Conservation (phyloP, 352 stramenopile species). For the Pythium aphanidermatum region DNA sequence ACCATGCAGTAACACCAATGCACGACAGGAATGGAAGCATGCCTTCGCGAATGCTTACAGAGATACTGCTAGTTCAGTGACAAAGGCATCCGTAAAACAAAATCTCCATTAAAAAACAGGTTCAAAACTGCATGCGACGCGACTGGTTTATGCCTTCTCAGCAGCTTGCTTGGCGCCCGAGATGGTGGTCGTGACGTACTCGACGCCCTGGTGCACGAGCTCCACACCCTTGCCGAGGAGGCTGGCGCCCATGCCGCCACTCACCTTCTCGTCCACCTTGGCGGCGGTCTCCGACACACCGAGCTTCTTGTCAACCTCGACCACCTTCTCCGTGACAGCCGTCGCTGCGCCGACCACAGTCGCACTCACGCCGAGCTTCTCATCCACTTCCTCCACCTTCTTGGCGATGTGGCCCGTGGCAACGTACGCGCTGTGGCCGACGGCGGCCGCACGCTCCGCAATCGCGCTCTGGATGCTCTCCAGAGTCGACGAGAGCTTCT, state of each 20-base stretch:
- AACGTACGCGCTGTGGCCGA: slow-evolving; percentile 39
- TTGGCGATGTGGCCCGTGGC: slow-evolving; percentile 39
- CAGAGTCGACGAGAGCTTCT: slow-evolving; percentile 51
- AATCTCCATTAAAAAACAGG: too few relatives aligned
- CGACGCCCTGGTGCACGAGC: slow-evolving; percentile 38
- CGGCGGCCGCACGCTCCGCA: slow-evolving; percentile 19
- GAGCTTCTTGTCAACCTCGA: slow-evolving; percentile 46
- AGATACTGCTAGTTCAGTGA: too few relatives aligned
- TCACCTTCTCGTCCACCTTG: slow-evolving; percentile 70
- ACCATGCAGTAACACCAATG: too few relatives aligned
- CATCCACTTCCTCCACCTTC: slow-evolving; percentile 57
- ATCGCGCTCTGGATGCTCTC: slow-evolving; percentile 36
- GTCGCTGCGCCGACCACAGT: slow-evolving; percentile 45
- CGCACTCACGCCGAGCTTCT: slow-evolving; percentile 42
- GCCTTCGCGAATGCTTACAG: too few relatives aligned
- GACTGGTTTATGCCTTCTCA: slow-evolving; percentile 5
- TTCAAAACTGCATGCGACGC: too few relatives aligned
- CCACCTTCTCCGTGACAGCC: slow-evolving; percentile 45
- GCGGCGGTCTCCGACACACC: slow-evolving; percentile 59
- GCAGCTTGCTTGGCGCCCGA: slow-evolving; percentile 61
- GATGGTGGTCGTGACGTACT: slow-evolving; percentile 58
- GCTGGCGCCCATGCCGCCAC: slow-evolving; percentile 53
- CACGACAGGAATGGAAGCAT: too few relatives aligned
- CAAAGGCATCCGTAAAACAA: too few relatives aligned
- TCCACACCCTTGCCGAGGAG: slow-evolving; percentile 44